Conservation (phyloP, 1,284 basidiomycete genomes). For the Kalmanozyma brasiliensis region DNA sequence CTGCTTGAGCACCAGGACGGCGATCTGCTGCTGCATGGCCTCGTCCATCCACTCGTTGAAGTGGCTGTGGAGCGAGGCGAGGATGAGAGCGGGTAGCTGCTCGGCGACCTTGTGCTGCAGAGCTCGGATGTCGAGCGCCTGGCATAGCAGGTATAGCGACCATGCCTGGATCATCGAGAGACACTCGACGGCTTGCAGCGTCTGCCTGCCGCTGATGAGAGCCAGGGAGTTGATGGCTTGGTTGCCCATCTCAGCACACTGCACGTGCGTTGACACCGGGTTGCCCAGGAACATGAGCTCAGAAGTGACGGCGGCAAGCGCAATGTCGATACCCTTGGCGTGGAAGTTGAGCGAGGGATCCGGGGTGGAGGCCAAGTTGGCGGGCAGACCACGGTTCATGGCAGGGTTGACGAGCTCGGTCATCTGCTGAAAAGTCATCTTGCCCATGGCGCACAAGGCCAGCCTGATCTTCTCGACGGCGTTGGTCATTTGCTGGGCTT, state of each 20-base stretch:
- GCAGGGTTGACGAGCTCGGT: conserved; percentile 76
- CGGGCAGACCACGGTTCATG: conserved; percentile 54
- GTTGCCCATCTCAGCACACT: conserved; percentile 68
- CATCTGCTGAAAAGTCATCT: conserved; percentile 82
- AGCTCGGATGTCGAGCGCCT: conserved; percentile 62
- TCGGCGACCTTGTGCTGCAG: conserved; percentile 49
- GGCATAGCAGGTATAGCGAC: conserved; percentile 61
- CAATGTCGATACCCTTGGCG: conserved; percentile 85
- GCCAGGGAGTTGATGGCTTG: conserved; percentile 59
- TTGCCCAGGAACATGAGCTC: conserved; percentile 84
- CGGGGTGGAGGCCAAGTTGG: conserved; percentile 55
- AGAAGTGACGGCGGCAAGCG: conserved; percentile 65
- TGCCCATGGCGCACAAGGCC: conserved; percentile 82
- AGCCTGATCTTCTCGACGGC: conserved; percentile 88
- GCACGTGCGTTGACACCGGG: conserved; percentile 85
- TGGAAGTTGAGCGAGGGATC: conserved; percentile 75
- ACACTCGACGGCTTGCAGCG: conserved; percentile 53
- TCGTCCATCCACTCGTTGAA: conserved; percentile 61
- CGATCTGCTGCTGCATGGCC: conserved; percentile 40
- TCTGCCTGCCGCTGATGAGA: conserved; percentile 55
- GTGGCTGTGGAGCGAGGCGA: conserved; percentile 33
- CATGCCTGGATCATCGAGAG: conserved; percentile 60
- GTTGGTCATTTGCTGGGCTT: conserved; percentile 79
- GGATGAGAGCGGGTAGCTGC: conserved; percentile 44
- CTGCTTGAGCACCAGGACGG: conserved; percentile 40